Conservation (phyloP, 495 filamentous ascomycete species). For the Daldinia loculata region DNA sequence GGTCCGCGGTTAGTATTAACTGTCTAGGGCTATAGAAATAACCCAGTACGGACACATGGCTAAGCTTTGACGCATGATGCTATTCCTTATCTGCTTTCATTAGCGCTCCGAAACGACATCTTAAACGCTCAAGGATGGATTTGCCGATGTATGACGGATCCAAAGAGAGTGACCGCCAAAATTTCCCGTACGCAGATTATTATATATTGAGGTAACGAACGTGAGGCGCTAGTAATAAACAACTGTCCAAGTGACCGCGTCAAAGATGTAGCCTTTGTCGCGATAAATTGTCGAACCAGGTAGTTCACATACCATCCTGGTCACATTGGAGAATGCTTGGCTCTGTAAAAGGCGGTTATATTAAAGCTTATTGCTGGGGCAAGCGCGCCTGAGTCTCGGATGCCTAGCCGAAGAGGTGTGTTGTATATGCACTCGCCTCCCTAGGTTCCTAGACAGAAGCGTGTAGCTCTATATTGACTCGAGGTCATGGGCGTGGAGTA, state of each 20-base stretch:
- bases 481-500: constrained; percentile 12
- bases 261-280: constrained; percentile 3
- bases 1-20: constrained; percentile 7
- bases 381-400: constrained; percentile 22
- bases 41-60: neutral
- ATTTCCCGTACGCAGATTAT: neutral
- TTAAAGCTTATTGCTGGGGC: neutral
- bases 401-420: constrained; percentile 9
- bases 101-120: constrained; percentile 6
- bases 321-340: constrained; percentile 9
- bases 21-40: neutral
- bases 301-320: neutral
- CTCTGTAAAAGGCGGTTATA: neutral
- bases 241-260: constrained; percentile 9
- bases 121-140: constrained; percentile 4
- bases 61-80: neutral
- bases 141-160: constrained; percentile 15
- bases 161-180: neutral
- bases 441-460: neutral
- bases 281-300: constrained; percentile 2
- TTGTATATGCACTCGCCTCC: neutral
- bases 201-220: neutral
- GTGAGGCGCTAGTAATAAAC: neutral
- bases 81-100: constrained; percentile 19
- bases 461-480: neutral